These are phyloP conservation scores for Closterium sp. DNA, from an alignment of 139 green algal species.

Conservation along the genomic window DNA sequence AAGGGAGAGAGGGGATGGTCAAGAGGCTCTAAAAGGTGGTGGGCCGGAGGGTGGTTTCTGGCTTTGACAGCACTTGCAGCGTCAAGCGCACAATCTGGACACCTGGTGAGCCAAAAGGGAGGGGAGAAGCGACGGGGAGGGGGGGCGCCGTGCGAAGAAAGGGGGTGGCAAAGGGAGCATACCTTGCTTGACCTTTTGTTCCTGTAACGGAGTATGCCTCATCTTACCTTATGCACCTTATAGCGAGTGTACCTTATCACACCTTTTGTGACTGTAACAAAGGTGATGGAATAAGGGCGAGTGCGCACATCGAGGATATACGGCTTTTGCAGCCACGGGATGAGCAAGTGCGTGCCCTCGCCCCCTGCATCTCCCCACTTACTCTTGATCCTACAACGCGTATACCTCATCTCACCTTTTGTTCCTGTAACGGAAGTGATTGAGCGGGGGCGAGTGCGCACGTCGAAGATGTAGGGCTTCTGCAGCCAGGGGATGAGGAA, in stretches of 20 bases:
- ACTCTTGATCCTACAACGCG: conserved; percentile 79
- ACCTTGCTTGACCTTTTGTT: no score
- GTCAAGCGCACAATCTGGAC: no score
- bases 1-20: no score
- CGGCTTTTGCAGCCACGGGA: conserved; percentile 59
- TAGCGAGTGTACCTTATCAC: no score
- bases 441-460: conserved; percentile 87
- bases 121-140: no score
- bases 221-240: no score
- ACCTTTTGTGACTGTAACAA: conserved; percentile 97
- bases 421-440: conserved; percentile 97
- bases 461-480: conserved; percentile 89
- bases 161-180: no score
- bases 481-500: conserved; percentile 46
- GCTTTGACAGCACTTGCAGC: conserved; percentile 92
- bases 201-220: no score
- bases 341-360: conserved; percentile 85
- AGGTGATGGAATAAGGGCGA: conserved; percentile 86
- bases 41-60: conserved; percentile 76
- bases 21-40: no score
- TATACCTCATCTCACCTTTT: conserved; percentile 67
- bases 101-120: no score
- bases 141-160: no score
- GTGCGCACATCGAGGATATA: conserved; percentile 96
- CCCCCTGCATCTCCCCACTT: conserved; percentile 74